Conservation (phyloP, 148 eudicot genomes). For the Rhododendron kiyosumense region DNA sequence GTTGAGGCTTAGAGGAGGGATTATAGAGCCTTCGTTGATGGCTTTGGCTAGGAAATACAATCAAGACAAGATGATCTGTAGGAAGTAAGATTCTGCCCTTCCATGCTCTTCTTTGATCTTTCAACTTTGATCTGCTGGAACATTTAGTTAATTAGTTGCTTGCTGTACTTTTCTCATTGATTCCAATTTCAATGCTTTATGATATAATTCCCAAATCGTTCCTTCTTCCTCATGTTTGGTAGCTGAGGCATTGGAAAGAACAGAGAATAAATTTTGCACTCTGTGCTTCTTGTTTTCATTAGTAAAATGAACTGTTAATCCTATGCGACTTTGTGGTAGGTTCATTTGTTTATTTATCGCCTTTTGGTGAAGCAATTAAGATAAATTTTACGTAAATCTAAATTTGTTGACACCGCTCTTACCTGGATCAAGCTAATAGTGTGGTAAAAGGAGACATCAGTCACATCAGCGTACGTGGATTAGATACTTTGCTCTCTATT, state of each 20-base stretch:
- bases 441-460: not conserved
- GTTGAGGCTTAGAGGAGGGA: slow-evolving; percentile 33
- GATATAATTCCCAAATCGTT: not conserved
- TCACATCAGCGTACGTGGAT: too few relatives aligned
- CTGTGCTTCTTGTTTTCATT: too few relatives aligned
- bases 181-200: not conserved
- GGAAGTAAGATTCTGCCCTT: slow-evolving; percentile 22
- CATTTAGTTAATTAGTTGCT: not conserved
- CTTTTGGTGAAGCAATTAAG: not conserved
- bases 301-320: not conserved
- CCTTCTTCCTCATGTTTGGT: not conserved
- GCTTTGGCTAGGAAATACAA: slow-evolving; percentile 41
- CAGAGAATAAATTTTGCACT: too few relatives aligned
- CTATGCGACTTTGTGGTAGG: not conserved
- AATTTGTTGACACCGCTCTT: not conserved
- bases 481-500: too few relatives aligned
- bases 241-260: too few relatives aligned
- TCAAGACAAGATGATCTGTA: slow-evolving; percentile 37
- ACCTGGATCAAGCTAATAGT: not conserved
- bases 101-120: not conserved
- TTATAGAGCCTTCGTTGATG: slow-evolving; percentile 25
- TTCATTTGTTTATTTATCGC: not conserved
- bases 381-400: not conserved
- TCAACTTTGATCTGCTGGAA: not conserved
- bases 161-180: not conserved